Evolutionary conservation across 2,329 filamentous ascomycete genomes (phyloP), one percentile per base, ranked within the genome.

Genomic region (Camptophora hylomeconis): DNA sequence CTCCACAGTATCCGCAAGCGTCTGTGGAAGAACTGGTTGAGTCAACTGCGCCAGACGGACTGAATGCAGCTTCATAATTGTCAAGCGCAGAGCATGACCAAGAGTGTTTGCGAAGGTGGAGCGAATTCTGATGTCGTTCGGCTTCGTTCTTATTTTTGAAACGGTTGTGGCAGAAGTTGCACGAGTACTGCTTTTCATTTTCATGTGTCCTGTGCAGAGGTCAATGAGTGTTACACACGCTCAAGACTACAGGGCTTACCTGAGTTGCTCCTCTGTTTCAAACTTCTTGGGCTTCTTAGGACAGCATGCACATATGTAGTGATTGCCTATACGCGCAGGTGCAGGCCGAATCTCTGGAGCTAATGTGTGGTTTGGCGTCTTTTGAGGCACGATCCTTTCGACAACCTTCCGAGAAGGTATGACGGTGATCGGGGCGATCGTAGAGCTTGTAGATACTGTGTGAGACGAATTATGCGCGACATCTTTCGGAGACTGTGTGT

Each of bases 121-220:
- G 70, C 9, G 86, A 93, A 48, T 94, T 95, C 49, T 93, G 86
- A 51, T 95, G 87, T 17, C 89, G 74, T 54, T 95, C 87, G 2
- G 86, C 86, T 58, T 95, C 89, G 47, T 95, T 95, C 59, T 95
- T 95, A 60, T 95, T 95, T 58, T 95, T 95, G 64, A 95, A 95
- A 7, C 87, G 75, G 51, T 94, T 94, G 22, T 80, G 80, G 53
- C 87, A 95, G 52, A 82, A 95, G 16, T 74, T 69, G 54, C 87
- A 95, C 38, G 81, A 81, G 53, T 94, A 95, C 56, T 95, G 87
- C 56, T 95, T 95, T 56, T 95, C 89, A 49, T 82, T 75, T 55
- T 89, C 82, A 52, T 95, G 87, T 24, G 76, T 63, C 40, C 87
- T 94, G 24, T 13, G 14, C 26, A 26, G 22, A 22, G 17, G 24